Evolutionary conservation across 331 rosid genomes (phyloP).

Genomic region (Malus hybrid): DNA sequence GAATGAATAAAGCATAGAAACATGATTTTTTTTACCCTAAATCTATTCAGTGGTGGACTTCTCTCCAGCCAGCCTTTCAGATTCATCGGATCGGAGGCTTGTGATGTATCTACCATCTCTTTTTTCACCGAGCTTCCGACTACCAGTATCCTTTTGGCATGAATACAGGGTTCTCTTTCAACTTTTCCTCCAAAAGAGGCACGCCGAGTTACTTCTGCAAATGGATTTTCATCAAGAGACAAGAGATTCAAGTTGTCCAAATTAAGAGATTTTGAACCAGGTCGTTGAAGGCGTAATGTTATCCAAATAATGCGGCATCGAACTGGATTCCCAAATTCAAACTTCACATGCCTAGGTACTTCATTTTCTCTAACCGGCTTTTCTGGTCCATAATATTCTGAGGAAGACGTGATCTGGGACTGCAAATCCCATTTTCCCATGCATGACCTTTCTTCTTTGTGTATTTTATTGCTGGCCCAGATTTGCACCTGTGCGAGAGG

Average conservation of each 20-base stretch:
- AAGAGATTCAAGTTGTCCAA: conserved; percentile 64
- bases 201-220: conserved; percentile 59
- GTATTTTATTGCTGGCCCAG: conserved; percentile 91
- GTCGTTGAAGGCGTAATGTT: conserved; percentile 65
- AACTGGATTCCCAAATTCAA: conserved; percentile 71
- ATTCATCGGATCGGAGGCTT: conserved; percentile 54
- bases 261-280: conserved; percentile 74
- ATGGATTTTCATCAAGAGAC: conserved; percentile 88
- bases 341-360: conserved; percentile 73
- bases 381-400: conserved; percentile 68
- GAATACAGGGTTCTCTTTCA: conserved; percentile 72
- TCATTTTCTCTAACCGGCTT: conserved; percentile 40
- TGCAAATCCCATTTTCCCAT: conserved; percentile 97
- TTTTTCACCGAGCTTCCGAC: conserved; percentile 59
- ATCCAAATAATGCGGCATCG: conserved; percentile 95
- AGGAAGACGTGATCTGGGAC: conserved; percentile 58
- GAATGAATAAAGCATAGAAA: background rate
- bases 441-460: conserved; percentile 86
- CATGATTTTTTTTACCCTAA: conserved; percentile 47
- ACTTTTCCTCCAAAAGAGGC: conserved; percentile 80
- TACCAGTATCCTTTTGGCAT: conserved; percentile 86
- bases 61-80: conserved; percentile 64
- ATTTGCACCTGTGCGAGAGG: conserved; percentile 73
- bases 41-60: conserved; percentile 71
- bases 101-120: conserved; percentile 47